Evolutionary conservation across 805 yeast species (phyloP).

Genomic region (Cyberlindnera japonica): DNA sequence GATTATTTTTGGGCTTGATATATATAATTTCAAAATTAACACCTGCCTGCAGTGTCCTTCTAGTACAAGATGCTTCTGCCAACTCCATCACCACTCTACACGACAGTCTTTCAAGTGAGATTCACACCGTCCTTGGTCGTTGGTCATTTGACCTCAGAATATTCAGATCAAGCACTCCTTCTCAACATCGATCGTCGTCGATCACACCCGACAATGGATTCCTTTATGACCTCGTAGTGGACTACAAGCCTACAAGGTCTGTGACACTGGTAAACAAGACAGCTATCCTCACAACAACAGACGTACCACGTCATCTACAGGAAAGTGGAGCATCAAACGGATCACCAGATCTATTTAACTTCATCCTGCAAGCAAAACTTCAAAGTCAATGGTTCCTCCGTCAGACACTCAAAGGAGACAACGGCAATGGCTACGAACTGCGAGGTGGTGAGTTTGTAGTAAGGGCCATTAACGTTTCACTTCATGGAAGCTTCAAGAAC

Average conservation of each 20-base stretch:
- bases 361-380: constrained; percentile 51
- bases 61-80: constrained; percentile 46
- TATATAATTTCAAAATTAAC: no score
- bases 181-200: constrained; percentile 31
- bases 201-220: constrained; percentile 23
- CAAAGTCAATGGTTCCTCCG: constrained; percentile 68
- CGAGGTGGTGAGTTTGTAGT: constrained; percentile 40
- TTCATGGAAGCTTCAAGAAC: constrained; percentile 74
- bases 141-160: constrained; percentile 72
- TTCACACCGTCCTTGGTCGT: constrained; percentile 56
- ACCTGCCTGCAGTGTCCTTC: constrained; percentile 32
- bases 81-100: constrained; percentile 65
- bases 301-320: constrained; percentile 28
- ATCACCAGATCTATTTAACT: constrained; percentile 53
- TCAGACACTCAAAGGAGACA: constrained; percentile 71
- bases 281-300: constrained; percentile 28
- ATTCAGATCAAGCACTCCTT: constrained; percentile 66
- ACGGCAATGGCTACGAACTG: constrained; percentile 62
- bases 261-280: constrained; percentile 25
- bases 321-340: constrained; percentile 54
- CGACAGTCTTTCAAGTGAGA: constrained; percentile 64
- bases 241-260: constrained; percentile 17
- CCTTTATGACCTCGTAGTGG: constrained; percentile 16
- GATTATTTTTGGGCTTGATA: no score
- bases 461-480: constrained; percentile 64